phyloP scores from a whole-genome alignment of 225 moss, liverwort and hornwort genomes.

The Asterella californica region DNA sequence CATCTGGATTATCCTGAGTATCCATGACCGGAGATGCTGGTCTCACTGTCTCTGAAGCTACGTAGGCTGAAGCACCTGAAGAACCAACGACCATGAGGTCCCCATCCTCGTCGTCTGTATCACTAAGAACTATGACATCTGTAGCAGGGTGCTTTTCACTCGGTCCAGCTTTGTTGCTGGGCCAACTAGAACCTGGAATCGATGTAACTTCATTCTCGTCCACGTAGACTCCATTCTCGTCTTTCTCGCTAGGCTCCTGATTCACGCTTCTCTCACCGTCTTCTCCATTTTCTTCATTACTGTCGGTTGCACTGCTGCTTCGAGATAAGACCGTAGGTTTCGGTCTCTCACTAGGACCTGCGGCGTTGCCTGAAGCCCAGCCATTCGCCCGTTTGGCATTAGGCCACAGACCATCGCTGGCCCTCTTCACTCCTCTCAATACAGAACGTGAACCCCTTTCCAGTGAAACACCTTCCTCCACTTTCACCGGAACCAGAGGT shows the following conservation, averaged over 20 bases:
- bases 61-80: conserved; percentile 62
- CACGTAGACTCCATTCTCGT: conserved; percentile 27
- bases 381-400: conserved; percentile 68
- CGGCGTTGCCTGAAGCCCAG: conserved; percentile 37
- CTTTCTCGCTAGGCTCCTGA: conserved; percentile 77
- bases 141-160: conserved; percentile 50
- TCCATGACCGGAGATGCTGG: conserved; percentile 60
- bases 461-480: conserved; percentile 78
- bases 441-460: conserved; percentile 58
- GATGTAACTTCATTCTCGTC: conserved; percentile 41
- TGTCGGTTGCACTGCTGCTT: conserved; percentile 95
- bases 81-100: conserved; percentile 66
- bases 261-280: conserved; percentile 89
- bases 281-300: conserved; percentile 77
- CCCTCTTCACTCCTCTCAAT: conserved; percentile 61
- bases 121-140: conserved; percentile 76
- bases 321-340: conserved; percentile 53
- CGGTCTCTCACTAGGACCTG: conserved; percentile 70
- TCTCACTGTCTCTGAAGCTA: conserved; percentile 53
- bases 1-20: conserved; percentile 45
- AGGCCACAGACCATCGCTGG: conserved; percentile 72
- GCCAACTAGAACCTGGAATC: conserved; percentile 18
- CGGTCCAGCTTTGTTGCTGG: conserved; percentile 34
- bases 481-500: conserved; percentile 59
- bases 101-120: conserved; percentile 77